Percentiles rank a stretch among this genome's conserved stretches.
Evolutionary conservation across 163 green algal species (phyloP).

Genomic region (Chlorella variabilis): DNA sequence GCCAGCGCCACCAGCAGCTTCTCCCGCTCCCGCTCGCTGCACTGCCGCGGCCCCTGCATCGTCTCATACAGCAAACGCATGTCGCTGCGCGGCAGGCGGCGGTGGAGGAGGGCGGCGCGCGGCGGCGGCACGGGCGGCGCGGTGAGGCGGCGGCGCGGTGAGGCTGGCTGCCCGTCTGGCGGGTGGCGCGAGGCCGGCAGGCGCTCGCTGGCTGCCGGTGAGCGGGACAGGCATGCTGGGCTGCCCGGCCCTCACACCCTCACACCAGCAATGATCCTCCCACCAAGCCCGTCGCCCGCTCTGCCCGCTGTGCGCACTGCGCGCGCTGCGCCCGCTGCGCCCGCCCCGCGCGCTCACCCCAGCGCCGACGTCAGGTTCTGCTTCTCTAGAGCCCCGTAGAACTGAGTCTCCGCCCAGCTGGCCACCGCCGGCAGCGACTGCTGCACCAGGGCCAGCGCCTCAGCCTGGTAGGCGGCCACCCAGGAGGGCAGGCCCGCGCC

Average conservation of each 20-base stretch:
- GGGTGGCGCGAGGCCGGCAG: too few species aligned
- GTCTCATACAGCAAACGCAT: slow-evolving; percentile 45
- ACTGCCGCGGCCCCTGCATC: slow-evolving; percentile 44
- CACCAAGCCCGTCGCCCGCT: too few species aligned
- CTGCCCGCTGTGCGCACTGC: too few species aligned
- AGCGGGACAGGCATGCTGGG: too few species aligned
- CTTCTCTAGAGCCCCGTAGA: slow-evolving; percentile 25
- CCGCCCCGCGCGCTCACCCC: neutral
- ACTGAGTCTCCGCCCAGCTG: slow-evolving; percentile 43
- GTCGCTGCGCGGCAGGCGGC: slow-evolving; percentile 24
- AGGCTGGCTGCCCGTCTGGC: too few species aligned
- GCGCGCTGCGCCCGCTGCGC: neutral
- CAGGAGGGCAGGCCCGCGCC: slow-evolving; percentile 31
- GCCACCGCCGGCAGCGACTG: slow-evolving; percentile 48
- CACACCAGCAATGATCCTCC: too few species aligned
- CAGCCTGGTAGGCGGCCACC: slow-evolving; percentile 41
- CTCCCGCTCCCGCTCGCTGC: slow-evolving; percentile 27
- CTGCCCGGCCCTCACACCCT: too few species aligned
- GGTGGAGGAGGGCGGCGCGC: neutral
- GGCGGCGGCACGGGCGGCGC: too few species aligned
- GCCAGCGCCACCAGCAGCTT: slow-evolving; percentile 49
- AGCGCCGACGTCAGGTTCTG: slow-evolving; percentile 57
- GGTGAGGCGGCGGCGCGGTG: too few species aligned
- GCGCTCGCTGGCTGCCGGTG: too few species aligned
- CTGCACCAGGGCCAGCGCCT: slow-evolving; percentile 44